Evolutionary conservation across 2,329 filamentous ascomycete genomes (phyloP).

Genomic region (Ceratocystiopsis brevicomis): DNA sequence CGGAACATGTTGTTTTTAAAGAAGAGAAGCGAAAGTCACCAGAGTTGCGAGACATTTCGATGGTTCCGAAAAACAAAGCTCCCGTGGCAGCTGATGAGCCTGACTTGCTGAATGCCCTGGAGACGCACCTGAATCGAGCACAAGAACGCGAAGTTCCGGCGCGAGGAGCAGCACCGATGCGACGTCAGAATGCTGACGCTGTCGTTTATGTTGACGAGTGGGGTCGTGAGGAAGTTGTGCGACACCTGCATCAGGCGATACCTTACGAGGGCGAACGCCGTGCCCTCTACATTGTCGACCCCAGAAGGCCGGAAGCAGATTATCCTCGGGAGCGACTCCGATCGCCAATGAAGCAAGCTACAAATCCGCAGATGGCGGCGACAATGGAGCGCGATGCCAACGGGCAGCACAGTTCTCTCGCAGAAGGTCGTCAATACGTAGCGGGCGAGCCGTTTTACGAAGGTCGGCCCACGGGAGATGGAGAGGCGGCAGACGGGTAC

Average conservation of each 20-base stretch:
- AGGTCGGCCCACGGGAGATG: no score
- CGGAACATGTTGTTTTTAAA: neutral
- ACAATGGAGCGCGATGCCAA: no score
- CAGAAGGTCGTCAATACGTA: no score
- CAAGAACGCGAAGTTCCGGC: no score
- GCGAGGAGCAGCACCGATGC: no score
- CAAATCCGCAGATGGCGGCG: no score
- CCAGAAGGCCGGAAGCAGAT: neutral
- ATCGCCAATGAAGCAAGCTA: no score
- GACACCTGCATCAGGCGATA: conserved; percentile 5
- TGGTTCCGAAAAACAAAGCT: neutral
- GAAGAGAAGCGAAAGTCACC: neutral
- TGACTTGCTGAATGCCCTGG: conserved; percentile 11
- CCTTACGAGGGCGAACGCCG: conserved; percentile 7
- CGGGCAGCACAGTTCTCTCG: no score
- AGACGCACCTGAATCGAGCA: conserved; percentile 10
- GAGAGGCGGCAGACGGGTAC: no score
- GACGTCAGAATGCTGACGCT: neutral
- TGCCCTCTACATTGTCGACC: neutral
- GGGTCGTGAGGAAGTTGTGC: neutral
- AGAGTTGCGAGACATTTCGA: neutral
- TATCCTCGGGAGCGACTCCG: neutral
- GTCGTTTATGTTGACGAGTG: neutral
- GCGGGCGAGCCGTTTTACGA: no score
- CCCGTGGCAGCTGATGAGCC: conserved; percentile 3